Conservation (phyloP, 345 rosid genomes). For the Populus nigra region DNA sequence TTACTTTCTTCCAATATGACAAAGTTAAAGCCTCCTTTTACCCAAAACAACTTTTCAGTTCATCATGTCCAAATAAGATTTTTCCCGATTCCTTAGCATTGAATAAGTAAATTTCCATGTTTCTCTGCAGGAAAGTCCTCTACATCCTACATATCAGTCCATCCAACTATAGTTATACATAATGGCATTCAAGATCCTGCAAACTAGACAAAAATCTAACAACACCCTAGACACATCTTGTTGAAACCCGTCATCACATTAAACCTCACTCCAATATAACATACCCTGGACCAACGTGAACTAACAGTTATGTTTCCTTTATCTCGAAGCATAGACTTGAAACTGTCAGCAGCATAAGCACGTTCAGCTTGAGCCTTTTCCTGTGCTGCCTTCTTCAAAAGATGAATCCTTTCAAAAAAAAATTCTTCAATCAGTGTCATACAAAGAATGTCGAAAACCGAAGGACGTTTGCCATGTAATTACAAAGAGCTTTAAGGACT, state of each 20-base stretch:
- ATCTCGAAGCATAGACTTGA: conserved; percentile 80
- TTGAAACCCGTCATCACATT: not conserved
- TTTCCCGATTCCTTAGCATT: no score
- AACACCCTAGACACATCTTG: not conserved
- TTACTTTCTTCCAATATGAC: not conserved
- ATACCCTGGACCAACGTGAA: conserved; percentile 93
- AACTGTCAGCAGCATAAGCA: conserved; percentile 61
- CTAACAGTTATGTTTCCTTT: conserved; percentile 56
- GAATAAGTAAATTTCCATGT: no score
- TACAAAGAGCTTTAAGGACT: conserved; percentile 21
- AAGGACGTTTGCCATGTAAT: conserved; percentile 18
- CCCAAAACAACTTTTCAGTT: no score
- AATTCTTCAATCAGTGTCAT: not conserved
- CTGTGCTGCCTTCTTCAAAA: conserved; percentile 69
- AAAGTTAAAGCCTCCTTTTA: not conserved
- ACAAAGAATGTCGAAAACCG: not conserved
- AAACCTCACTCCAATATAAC: not conserved
- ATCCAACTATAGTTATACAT: not conserved
- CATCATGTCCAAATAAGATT: not conserved
- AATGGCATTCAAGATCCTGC: not conserved
- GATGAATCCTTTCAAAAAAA: conserved; percentile 55
- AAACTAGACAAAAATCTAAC: not conserved
- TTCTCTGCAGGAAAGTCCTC: not conserved
- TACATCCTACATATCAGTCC: no score
- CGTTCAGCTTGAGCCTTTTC: conserved; percentile 76